Evolutionary conservation across 2,329 filamentous ascomycete species (phyloP).

Genomic region (Aspergillus udagawae): DNA sequence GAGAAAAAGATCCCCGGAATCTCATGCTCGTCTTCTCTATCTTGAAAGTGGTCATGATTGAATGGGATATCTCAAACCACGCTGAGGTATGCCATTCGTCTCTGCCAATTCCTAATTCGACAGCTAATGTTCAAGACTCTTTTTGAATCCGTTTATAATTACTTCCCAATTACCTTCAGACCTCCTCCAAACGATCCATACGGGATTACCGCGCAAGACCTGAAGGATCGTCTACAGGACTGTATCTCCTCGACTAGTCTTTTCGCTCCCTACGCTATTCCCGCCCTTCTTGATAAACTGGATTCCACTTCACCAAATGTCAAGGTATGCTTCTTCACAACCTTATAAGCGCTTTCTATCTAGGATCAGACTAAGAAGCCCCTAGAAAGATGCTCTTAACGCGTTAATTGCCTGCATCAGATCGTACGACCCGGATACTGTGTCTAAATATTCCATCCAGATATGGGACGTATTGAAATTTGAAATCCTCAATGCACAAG

Average conservation of each 20-base stretch:
- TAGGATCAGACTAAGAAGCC: slow-evolving; percentile 14
- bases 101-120: not conserved
- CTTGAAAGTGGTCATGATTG: slow-evolving; percentile 62
- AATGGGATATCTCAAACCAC: slow-evolving; percentile 61
- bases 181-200: slow-evolving; percentile 67
- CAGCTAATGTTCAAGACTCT: slow-evolving; percentile 39
- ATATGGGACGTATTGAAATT: slow-evolving; percentile 68
- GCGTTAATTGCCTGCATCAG: slow-evolving; percentile 57
- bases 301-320: slow-evolving; percentile 66
- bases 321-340: slow-evolving; percentile 44
- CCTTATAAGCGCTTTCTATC: not conserved
- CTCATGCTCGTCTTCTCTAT: slow-evolving; percentile 68
- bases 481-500: slow-evolving; percentile 63
- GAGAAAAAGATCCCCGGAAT: slow-evolving; percentile 66
- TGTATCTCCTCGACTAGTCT: slow-evolving; percentile 60
- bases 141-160: slow-evolving; percentile 68
- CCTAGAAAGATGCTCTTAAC: slow-evolving; percentile 60
- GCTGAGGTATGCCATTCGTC: slow-evolving; percentile 46
- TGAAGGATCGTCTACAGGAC: slow-evolving; percentile 60
- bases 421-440: slow-evolving; percentile 56
- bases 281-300: slow-evolving; percentile 64
- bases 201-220: slow-evolving; percentile 64
- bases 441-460: slow-evolving; percentile 61
- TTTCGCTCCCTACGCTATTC: slow-evolving; percentile 64
- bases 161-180: slow-evolving; percentile 68